A percentile compares a stretch with the other conserved stretches of the same genome.
These are phyloP conservation scores for Paecilomyces variotii DNA, from an alignment of 2,329 filamentous ascomycete genomes.

Conservation along the genomic window DNA sequence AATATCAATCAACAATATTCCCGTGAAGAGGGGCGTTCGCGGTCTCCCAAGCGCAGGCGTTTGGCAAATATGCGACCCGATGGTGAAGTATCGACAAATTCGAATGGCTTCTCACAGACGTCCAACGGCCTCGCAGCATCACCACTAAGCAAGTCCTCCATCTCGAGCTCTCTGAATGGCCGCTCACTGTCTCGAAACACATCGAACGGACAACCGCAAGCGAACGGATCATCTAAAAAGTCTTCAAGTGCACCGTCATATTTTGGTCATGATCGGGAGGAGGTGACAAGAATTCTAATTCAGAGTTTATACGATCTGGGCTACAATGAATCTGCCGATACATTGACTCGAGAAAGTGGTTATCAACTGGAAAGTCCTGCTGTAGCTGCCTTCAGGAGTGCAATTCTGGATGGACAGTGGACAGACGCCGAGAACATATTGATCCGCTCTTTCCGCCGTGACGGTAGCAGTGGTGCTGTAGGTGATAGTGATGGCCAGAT, in stretches of 20 bases:
- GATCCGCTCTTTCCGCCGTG: slow-evolving; percentile 42
- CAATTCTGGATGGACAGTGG: slow-evolving; percentile 77
- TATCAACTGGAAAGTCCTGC: slow-evolving; percentile 78
- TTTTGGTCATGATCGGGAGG: slow-evolving; percentile 81
- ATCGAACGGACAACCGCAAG: slow-evolving; percentile 30
- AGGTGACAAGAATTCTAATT: slow-evolving; percentile 86
- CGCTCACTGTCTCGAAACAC: slow-evolving; percentile 30
- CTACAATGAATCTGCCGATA: slow-evolving; percentile 67
- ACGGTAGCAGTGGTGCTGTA: slow-evolving; percentile 39
- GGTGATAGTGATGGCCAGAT: slow-evolving; percentile 18
- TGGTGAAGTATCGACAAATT: slow-evolving; percentile 40
- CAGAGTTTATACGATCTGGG: slow-evolving; percentile 86
- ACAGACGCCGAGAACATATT: slow-evolving; percentile 74
- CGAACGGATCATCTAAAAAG: slow-evolving; percentile 32
- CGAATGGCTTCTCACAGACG: slow-evolving; percentile 49
- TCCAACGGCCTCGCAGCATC: slow-evolving; percentile 49
- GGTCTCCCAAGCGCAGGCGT: slow-evolving; percentile 51
- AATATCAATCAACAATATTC: slow-evolving; percentile 14
- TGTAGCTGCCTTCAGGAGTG: slow-evolving; percentile 75
- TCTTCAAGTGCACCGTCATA: slow-evolving; percentile 45
- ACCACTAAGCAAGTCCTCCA: slow-evolving; percentile 41
- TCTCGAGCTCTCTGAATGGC: slow-evolving; percentile 47
- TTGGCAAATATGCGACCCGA: slow-evolving; percentile 57
- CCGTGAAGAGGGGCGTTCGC: slow-evolving; percentile 23
- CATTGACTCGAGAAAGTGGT: slow-evolving; percentile 72